These are phyloP conservation scores for Phyllosticta paracitricarpa DNA, from an alignment of 2,329 filamentous ascomycete species.

Conservation along the genomic window DNA sequence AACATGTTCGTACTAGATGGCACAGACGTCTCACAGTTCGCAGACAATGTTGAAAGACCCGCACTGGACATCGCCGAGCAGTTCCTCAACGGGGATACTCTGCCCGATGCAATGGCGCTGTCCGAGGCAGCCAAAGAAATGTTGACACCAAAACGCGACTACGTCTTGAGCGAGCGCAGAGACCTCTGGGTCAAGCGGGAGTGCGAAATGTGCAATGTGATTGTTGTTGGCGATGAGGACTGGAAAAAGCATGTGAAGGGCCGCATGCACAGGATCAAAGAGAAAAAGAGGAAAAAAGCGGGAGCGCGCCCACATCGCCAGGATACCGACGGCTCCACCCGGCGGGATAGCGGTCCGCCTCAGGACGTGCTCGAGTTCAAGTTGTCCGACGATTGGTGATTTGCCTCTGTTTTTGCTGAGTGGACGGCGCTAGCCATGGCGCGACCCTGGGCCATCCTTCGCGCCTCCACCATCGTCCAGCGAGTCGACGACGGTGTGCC, in stretches of 20 bases:
- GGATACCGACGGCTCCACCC: not conserved
- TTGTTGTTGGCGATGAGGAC: constrained; percentile 45
- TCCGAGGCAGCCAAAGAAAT: constrained; percentile 46
- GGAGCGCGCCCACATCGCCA: constrained; percentile 10
- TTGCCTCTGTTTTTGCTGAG: not conserved
- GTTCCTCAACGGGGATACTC: constrained; percentile 48
- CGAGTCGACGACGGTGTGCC: not conserved
- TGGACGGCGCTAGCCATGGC: not conserved
- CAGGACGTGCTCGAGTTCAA: not conserved
- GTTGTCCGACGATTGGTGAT: not conserved
- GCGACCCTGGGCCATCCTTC: not conserved
- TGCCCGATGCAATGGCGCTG: constrained; percentile 47
- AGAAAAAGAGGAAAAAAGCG: constrained; percentile 21
- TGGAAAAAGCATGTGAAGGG: constrained; percentile 49
- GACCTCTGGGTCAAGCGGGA: constrained; percentile 43
- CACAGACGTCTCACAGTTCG: constrained; percentile 55
- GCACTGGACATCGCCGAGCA: constrained; percentile 51
- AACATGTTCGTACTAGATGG: constrained; percentile 74
- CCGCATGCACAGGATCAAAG: constrained; percentile 37
- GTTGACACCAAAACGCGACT: constrained; percentile 45
- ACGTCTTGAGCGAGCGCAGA: constrained; percentile 32
- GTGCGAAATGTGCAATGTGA: constrained; percentile 62
- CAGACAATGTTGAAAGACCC: constrained; percentile 51
- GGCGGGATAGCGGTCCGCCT: not conserved
- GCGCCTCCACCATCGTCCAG: not conserved